These are phyloP conservation scores for Candida verbasci DNA, from an alignment of 805 yeast genomes.

Conservation along the genomic window DNA sequence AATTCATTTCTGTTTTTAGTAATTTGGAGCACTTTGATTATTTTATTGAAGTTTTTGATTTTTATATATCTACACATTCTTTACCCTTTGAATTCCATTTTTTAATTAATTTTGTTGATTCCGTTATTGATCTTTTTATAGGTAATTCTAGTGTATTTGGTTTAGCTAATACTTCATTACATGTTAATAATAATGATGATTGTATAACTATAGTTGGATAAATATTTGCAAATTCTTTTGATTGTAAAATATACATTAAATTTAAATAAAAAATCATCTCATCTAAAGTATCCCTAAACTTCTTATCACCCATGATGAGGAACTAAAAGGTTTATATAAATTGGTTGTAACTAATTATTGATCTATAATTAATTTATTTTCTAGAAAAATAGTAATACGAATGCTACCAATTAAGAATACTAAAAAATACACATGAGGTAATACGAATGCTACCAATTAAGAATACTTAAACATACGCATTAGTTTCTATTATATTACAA, in stretches of 20 bases:
- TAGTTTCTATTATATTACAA: too few relatives aligned
- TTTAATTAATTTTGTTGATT: not conserved
- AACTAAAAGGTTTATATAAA: too few relatives aligned
- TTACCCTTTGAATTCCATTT: constrained; percentile 2
- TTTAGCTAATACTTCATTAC: constrained; percentile 2
- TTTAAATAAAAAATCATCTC: constrained; percentile 3
- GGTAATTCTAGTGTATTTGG: constrained; percentile 2
- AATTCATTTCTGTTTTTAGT: too few relatives aligned
- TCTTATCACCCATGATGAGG: not conserved
- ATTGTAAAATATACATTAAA: constrained; percentile 2
- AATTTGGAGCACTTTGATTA: too few relatives aligned
- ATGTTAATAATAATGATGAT: constrained; percentile 2
- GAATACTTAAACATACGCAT: too few relatives aligned
- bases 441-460: too few relatives aligned
- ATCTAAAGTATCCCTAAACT: constrained; percentile 2
- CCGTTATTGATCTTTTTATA: not conserved
- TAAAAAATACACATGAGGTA: too few relatives aligned
- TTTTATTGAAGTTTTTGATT: too few relatives aligned
- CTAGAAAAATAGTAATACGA: too few relatives aligned
- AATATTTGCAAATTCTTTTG: constrained; percentile 1
- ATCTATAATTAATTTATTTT: too few relatives aligned
- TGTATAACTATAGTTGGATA: constrained; percentile 3
- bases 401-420: too few relatives aligned
- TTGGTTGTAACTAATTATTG: too few relatives aligned
- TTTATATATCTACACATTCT: not conserved